These are phyloP conservation scores for Buddleja alternifolia DNA, from an alignment of 257 asterid species.

Conservation along the genomic window DNA sequence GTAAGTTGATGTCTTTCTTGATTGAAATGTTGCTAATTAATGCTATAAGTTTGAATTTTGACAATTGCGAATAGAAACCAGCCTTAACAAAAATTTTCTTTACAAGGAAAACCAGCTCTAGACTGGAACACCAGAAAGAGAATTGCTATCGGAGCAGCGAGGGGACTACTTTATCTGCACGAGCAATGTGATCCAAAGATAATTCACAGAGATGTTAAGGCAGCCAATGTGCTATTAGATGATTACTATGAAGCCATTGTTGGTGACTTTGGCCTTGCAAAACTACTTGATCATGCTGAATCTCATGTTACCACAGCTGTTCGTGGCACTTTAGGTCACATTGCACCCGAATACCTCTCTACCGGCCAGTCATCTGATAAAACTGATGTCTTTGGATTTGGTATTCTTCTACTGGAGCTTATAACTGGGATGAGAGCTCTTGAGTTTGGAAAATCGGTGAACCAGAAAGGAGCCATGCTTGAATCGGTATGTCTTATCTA, in stretches of 20 bases:
- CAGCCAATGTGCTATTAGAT: conserved; percentile 43
- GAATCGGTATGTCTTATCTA: conserved; percentile 34
- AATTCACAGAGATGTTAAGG: conserved; percentile 46
- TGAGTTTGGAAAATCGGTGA: conserved; percentile 34
- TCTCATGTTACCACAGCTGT: conserved; percentile 47
- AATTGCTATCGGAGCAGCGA: conserved; percentile 44
- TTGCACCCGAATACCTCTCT: conserved; percentile 43
- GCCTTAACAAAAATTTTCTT: no score
- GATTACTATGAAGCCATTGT: conserved; percentile 40
- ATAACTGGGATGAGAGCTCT: conserved; percentile 40
- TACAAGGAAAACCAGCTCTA: conserved; percentile 31
- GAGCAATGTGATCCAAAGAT: conserved; percentile 48
- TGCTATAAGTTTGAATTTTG: no score
- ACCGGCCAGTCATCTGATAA: conserved; percentile 46
- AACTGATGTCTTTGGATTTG: conserved; percentile 45
- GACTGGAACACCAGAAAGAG: conserved; percentile 38
- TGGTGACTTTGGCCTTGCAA: conserved; percentile 45
- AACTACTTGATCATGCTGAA: conserved; percentile 42
- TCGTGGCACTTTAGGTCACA: conserved; percentile 44
- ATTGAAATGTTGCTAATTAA: background rate
- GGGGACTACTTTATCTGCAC: conserved; percentile 40
- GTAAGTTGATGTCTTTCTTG: conserved; percentile 11
- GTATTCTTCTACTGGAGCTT: conserved; percentile 40
- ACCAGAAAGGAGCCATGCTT: conserved; percentile 39
- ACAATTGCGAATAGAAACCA: no score